Evolutionary conservation across 2,329 filamentous ascomycete species (phyloP), one percentile per base, ranked within the genome.

Genomic region (Ascocoryne sarcoides): DNA sequence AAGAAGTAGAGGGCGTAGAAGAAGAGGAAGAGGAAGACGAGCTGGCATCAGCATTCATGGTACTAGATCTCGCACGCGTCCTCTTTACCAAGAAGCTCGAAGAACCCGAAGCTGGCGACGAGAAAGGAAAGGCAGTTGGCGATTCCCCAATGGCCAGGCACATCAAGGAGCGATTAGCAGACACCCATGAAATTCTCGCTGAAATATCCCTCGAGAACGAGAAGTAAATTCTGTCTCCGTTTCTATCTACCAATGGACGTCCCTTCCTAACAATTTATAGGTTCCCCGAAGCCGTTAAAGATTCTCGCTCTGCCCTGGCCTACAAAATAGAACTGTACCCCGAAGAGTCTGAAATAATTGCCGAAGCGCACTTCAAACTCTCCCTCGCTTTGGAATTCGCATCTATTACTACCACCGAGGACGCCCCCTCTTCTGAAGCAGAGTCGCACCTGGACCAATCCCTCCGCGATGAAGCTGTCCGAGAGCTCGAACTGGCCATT

Each of bases 201-300:
- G 92, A 98, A 64, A 95, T 98, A 47, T 93, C 84, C n/a, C 71
- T 98, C 19, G 92, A 98, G 66, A 95, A 92, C 52, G 92, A 96
- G 65, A 81, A 84, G 67, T 79, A 65, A 44, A 62, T 47, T 32
- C 10, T 34, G 10, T 17, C 8, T 12, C 10, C 4, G 20, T 9
- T 14, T 31, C 16, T 21, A 28, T 8, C 10, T 9, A 10, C 18
- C 10, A 10, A 10, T 37, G 7, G 15, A 32, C 10, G 4, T 14
- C 20, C 18, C 19, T 16, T 15, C 15, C 47, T 57, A 45, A 58
- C 37, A 4, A 9, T 5, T 29, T 17, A 4, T 48, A 80, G 76
- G 54, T 98, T 95, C 59, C 71, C 76, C 31, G 82, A 86, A 51
- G 90, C 92, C n/a, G 84, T 95, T 39, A 73, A 78, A 34, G 92